Base-by-base conservation (phyloP, 495 filamentous ascomycete genomes). In the Penicillium maclennaniae region DNA sequence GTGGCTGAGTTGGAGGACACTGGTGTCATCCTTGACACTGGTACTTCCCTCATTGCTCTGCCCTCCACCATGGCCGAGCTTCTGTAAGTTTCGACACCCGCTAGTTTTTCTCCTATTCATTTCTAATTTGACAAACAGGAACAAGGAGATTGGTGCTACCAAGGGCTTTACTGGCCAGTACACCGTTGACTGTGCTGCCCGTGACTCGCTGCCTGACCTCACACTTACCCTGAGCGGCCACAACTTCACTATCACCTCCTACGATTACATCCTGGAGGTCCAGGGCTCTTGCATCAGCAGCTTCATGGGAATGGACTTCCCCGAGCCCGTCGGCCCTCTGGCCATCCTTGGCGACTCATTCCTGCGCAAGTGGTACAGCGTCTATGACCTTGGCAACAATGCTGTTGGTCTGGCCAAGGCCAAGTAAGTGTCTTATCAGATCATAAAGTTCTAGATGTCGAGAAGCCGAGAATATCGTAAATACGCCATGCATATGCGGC, bases 251-350 rank as follows among this genome's bases (percentile, higher is more conserved):
- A 96, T 99, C 63, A 69, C 77, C 54, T 75, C 95, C 6, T 87
- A 85, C 54, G 95, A 99, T 75, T 99, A 99, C 78, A 91, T 96
- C 67, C 83, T 99, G 45, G 95, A 99, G 70, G 84, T 95, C 39
- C 87, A 90, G 67, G 93, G 95, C 54, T 89, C 85, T 66, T 99
- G 95, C 76, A 95, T 99, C 74, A 95, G 90, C 45, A 85, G 88
- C 56, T 95, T 99, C 78, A 92, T 96, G 84, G 92, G 92, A 60
- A 95, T 97, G 87, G 93, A 97, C 72, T 88, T 97, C 82, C 90
- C 89, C 20, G 87, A 86, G 62, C 91, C 91, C 17, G 85, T 87
- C 53, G 93, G 95, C 15, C 95, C 95, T 51, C 80, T 99, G 46
- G 95, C 90, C 41, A 97, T 99, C 55, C 83, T 99, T 28, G 95